phyloP scores from a whole-genome alignment of 177 flowering plant species.

The Tripterygium wilfordii region DNA sequence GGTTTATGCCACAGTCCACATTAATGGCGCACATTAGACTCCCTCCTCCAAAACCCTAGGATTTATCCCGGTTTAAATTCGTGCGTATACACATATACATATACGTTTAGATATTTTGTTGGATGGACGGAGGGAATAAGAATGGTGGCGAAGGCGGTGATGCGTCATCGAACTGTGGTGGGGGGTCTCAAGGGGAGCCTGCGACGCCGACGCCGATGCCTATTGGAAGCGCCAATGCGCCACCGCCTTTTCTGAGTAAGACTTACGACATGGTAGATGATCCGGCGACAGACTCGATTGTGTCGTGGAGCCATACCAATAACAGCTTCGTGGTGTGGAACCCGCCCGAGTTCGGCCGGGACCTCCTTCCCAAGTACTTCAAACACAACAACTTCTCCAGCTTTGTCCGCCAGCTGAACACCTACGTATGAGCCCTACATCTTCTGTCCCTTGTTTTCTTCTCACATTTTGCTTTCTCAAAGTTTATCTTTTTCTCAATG shows the following conservation, averaged over 20 bases:
- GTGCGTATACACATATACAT: not conserved
- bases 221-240: conserved; percentile 45
- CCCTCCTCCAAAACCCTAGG: conserved; percentile 10
- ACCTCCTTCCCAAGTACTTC: conserved; percentile 88
- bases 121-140: not conserved
- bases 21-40: not conserved
- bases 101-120: not conserved
- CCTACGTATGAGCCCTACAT: conserved; percentile 51
- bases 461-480: not conserved
- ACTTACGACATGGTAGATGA: conserved; percentile 98
- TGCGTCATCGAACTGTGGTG: not conserved
- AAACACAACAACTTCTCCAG: conserved; percentile 97
- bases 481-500: no score
- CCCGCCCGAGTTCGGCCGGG: conserved; percentile 85
- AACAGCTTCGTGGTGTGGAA: conserved; percentile 95
- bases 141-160: conserved; percentile 7
- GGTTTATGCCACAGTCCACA: no score
- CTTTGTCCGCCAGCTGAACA: conserved; percentile 87
- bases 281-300: conserved; percentile 64
- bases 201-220: conserved; percentile 34
- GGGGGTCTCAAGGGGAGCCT: no score
- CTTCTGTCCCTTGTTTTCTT: not conserved
- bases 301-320: conserved; percentile 75
- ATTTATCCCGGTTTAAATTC: not conserved
- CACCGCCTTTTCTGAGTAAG: conserved; percentile 90